These are phyloP conservation scores for Lipomyces yamadae DNA, from an alignment of 805 yeast species.

Conservation along the genomic window DNA sequence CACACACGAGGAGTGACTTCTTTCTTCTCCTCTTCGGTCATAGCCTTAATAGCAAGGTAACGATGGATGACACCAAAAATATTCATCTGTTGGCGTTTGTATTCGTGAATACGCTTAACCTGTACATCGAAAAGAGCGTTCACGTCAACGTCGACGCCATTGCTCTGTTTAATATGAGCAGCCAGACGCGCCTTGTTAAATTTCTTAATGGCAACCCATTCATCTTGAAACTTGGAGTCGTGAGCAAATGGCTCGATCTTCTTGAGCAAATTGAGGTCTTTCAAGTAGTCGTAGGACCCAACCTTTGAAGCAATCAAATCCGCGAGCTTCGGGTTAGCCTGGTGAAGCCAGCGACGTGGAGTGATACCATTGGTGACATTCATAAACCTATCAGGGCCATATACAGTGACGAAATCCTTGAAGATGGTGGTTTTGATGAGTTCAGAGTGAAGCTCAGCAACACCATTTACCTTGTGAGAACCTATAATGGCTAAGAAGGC, in stretches of 20 bases:
- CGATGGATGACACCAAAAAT: conserved; percentile 87
- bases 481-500: conserved; percentile 90
- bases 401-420: conserved; percentile 83
- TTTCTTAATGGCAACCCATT: conserved; percentile 74
- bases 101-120: conserved; percentile 94
- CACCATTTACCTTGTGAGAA: conserved; percentile 92
- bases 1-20: conserved; percentile 75
- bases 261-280: conserved; percentile 69
- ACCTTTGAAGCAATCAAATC: conserved; percentile 72
- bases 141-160: conserved; percentile 71
- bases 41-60: conserved; percentile 73
- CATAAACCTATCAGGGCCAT: conserved; percentile 81
- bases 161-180: conserved; percentile 63
- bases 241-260: conserved; percentile 67
- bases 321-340: conserved; percentile 85
- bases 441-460: conserved; percentile 93
- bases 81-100: conserved; percentile 92
- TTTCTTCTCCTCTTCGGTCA: conserved; percentile 64
- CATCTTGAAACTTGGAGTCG: conserved; percentile 66
- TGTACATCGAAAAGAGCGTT: conserved; percentile 84
- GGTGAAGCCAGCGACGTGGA: conserved; percentile 94
- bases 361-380: conserved; percentile 95
- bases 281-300: conserved; percentile 70
- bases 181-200: conserved; percentile 73
- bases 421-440: conserved; percentile 86